Evolutionary conservation across 176 grass and related monocot genomes (phyloP).

Genomic region (Carex pumila): DNA sequence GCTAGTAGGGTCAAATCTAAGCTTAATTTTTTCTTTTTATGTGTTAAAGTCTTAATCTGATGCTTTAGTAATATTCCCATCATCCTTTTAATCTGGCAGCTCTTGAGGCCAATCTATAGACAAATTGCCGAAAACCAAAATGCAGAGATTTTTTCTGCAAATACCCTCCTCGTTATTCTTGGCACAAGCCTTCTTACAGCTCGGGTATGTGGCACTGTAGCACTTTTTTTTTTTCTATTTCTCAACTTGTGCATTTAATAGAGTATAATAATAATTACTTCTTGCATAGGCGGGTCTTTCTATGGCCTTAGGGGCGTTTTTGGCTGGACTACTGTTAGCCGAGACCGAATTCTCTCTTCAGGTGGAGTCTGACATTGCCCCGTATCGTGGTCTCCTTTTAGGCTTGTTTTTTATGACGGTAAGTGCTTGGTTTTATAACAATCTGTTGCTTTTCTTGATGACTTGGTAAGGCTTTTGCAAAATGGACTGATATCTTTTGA

Average conservation of each 20-base stretch:
- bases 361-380: slow-evolving; percentile 98
- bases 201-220: slow-evolving; percentile 40
- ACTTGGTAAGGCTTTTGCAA: not conserved
- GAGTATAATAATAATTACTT: slow-evolving; percentile 18
- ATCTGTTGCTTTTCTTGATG: not conserved
- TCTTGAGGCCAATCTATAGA: slow-evolving; percentile 95
- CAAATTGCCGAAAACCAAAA: slow-evolving; percentile 99
- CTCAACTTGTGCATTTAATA: slow-evolving; percentile 14
- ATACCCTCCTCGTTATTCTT: slow-evolving; percentile 98
- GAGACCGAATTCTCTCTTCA: slow-evolving; percentile 99
- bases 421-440: slow-evolving; percentile 21
- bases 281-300: slow-evolving; percentile 80
- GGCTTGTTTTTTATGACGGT: slow-evolving; percentile 99
- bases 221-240: not conserved
- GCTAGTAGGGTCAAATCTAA: not conserved
- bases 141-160: slow-evolving; percentile 97
- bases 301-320: slow-evolving; percentile 97
- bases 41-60: not conserved
- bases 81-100: slow-evolving; percentile 36
- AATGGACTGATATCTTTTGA: not conserved
- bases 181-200: slow-evolving; percentile 99
- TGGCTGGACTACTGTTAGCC: slow-evolving; percentile 93
- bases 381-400: slow-evolving; percentile 91
- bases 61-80: not conserved
- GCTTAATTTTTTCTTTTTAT: not conserved